Base-by-base conservation (phyloP, 805 yeast species). In the Saturnispora dispora region DNA sequence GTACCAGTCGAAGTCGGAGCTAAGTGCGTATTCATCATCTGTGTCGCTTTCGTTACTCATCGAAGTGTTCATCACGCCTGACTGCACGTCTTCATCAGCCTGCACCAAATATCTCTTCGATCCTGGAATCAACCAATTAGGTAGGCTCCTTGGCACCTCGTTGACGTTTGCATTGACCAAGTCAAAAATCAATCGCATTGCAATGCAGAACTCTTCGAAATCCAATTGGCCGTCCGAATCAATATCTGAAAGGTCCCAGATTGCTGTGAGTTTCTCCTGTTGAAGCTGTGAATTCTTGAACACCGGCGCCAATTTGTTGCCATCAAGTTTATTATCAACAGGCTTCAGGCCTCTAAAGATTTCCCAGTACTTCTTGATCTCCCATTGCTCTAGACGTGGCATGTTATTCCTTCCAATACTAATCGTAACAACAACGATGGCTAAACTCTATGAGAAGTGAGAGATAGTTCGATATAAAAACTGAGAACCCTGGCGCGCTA, bases 341-440 rank as follows among this genome's bases (percentile, higher is more conserved):
- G 99, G 99, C 56, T 80, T 79, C 60, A 93, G 78, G 13, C 96
- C 96, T 57, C 84, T 81, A 73, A 93, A 93, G 45, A 93, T 90
- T 68, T 93, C 96, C 99, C 99, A 93, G 74, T 89, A 93, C 71
- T 91, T 91, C 63, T 89, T 85, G 60, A 90, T 89, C 69, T 93
- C 99, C 85, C 96, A 89, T 60, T 89, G 93, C 66, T 88, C 96
- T 54, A 89, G 70, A 55, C 85, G 81, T 25, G 91, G 89, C 67
- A 65, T 65, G 35, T 20, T 37, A 37, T 18, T 18, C 41, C 41
- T 13, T 9, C 23, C 23, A 37, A 37, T 37, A 18, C 22, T 37
- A 18, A 17, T 17, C 5, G 20, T 5, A 37, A 37, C 13, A 37
- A 37, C 41, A 37, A 37, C 20, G 25, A 37, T 18, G 41, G 41